Evolutionary conservation across 1,284 basidiomycete genomes (phyloP).

Genomic region (Rugosomyces carneus): DNA sequence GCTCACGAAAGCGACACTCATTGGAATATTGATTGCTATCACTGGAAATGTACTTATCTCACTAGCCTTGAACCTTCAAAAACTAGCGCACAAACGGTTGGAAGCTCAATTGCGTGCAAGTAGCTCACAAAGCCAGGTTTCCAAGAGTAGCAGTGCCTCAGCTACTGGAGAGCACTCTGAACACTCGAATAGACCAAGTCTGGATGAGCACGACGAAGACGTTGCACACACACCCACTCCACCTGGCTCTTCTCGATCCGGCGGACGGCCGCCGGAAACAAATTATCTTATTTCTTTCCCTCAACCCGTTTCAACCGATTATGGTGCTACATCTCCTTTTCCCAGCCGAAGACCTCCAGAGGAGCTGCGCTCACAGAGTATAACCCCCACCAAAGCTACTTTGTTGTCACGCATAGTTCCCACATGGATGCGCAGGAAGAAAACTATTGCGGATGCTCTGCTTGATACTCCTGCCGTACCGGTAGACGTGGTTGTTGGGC

Average conservation of each 20-base stretch:
- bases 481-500: slow-evolving; percentile 29
- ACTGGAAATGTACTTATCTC: slow-evolving; percentile 87
- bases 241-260: background rate
- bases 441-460: background rate
- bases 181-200: slow-evolving; percentile 17
- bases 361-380: background rate
- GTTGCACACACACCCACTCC: background rate
- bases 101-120: slow-evolving; percentile 31
- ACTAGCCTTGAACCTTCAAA: slow-evolving; percentile 86
- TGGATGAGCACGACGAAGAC: slow-evolving; percentile 28
- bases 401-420: slow-evolving; percentile 21
- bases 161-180: slow-evolving; percentile 11
- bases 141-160: slow-evolving; percentile 6
- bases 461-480: slow-evolving; percentile 18
- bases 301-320: slow-evolving; percentile 7
- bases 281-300: slow-evolving; percentile 24
- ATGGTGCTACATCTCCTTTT: slow-evolving; percentile 8
- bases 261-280: slow-evolving; percentile 16
- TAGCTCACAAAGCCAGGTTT: slow-evolving; percentile 1
- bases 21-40: slow-evolving; percentile 83
- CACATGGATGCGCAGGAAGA: slow-evolving; percentile 10
- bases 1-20: slow-evolving; percentile 53
- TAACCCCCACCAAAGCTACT: slow-evolving; percentile 9
- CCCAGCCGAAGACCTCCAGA: background rate
- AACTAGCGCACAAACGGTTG: slow-evolving; percentile 80